Conservation (phyloP, 345 rosid genomes). For the Citrus medica region DNA sequence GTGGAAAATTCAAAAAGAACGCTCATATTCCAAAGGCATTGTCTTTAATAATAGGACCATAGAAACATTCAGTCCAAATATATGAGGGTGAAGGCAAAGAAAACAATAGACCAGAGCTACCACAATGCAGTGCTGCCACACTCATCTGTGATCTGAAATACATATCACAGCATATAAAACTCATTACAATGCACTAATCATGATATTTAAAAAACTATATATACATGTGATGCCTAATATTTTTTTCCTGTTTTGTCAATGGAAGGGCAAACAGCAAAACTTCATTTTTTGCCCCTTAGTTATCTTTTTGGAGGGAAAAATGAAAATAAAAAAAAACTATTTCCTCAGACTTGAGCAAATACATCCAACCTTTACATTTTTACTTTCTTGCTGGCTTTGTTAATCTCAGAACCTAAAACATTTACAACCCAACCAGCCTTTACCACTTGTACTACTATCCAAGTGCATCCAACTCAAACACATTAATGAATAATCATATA, state of each 20-base stretch:
- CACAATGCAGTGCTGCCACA: not conserved
- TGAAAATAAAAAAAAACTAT: not conserved
- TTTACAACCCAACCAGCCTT: not conserved
- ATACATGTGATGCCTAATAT: not conserved
- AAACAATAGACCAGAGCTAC: not conserved
- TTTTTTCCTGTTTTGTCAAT: not conserved
- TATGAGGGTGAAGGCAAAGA: not conserved
- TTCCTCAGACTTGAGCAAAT: not conserved
- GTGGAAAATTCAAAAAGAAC: not conserved
- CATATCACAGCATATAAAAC: not conserved
- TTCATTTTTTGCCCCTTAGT: not conserved
- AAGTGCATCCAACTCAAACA: not conserved
- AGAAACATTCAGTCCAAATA: not conserved
- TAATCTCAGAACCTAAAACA: not conserved
- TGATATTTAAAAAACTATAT: not conserved
- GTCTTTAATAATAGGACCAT: not conserved
- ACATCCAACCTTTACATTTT: not conserved
- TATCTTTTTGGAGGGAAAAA: not conserved
- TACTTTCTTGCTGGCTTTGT: not conserved
- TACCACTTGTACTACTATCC: not conserved
- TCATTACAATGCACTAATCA: not conserved
- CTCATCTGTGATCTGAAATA: not conserved
- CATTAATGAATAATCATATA: not conserved
- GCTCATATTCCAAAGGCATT: not conserved
- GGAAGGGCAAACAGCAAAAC: not conserved